Percentiles rank a stretch among this genome's conserved stretches.
Conservation (phyloP, 2,329 filamentous ascomycete species). For the Aspergillus texensis region DNA sequence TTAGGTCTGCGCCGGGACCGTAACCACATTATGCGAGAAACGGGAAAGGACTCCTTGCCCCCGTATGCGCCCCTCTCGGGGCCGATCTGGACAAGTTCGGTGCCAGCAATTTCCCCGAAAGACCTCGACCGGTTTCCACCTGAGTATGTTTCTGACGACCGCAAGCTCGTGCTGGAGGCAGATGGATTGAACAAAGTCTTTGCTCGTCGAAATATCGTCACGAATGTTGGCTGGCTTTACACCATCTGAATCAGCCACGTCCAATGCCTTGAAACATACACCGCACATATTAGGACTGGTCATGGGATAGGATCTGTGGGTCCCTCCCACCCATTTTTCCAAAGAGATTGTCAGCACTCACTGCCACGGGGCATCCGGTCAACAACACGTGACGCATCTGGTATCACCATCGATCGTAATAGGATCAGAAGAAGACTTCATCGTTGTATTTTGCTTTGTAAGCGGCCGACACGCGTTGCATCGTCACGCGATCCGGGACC, state of each 20-base stretch:
- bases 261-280: background rate
- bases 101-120: constrained; percentile 16
- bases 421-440: constrained; percentile 23
- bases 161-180: constrained; percentile 26
- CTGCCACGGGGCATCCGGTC: background rate
- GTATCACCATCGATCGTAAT: background rate
- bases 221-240: constrained; percentile 30
- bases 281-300: background rate
- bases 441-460: constrained; percentile 30
- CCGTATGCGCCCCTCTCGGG: constrained; percentile 23
- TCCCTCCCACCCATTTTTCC: background rate
- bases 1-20: constrained; percentile 27
- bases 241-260: constrained; percentile 12
- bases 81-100: constrained; percentile 23
- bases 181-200: constrained; percentile 24
- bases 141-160: constrained; percentile 15
- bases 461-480: constrained; percentile 32
- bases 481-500: constrained; percentile 30
- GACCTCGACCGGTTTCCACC: constrained; percentile 15
- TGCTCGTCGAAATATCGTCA: constrained; percentile 28
- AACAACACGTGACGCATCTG: background rate
- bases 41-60: constrained; percentile 23
- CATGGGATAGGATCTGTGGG: background rate
- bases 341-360: background rate
- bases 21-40: constrained; percentile 29